Base-by-base conservation (phyloP, 805 yeast species). In the Wickerhamiella kurtzmanii region DNA sequence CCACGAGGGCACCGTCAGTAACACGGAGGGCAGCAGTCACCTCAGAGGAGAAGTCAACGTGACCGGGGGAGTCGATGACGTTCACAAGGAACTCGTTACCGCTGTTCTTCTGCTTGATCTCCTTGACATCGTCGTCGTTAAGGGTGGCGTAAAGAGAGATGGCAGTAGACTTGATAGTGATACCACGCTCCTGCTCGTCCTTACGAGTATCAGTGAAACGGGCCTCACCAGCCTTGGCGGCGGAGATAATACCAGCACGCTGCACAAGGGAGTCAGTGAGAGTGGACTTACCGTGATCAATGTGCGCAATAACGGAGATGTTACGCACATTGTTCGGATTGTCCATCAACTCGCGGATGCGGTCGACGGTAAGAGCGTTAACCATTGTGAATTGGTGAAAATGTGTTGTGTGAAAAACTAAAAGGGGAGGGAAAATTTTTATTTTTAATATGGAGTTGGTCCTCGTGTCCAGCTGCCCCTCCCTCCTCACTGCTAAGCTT, bases 241-340 rank as follows among this genome's bases (percentile, higher is more conserved):
- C 96, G 50, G 97, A 92, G 67, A 89, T 89, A 72, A 92, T 89
- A 86, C 98, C 98, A 62, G 98, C 98, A 67, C 82, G 82, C 78
- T 89, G 97, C 65, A 89, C 97, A 70, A 89, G 82, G 58, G 98
- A 92, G 75, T 89, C 98, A 73, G 98, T 89, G 73, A 89, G 81
- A 64, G 98, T 89, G 61, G 96, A 88, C 75, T 89, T 89, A 77
- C 98, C 98, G 80, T 92, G 98, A 80, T 89, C 98, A 83, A 89
- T 97, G 78, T 89, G 98, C 68, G 98, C 98, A 82, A 92, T 92
- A 74, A 89, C 98, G 74, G 97, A 89, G 94, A 89, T 92, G 94
- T 92, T 92, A 80, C 98, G 96, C 69, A 92, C 96, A 71, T 89
- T 89, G 74, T 96, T 82, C 79, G 88, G 96, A 76, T 82, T 82